phyloP scores from a whole-genome alignment of 345 rosid genomes.

The Salix viminalis region DNA sequence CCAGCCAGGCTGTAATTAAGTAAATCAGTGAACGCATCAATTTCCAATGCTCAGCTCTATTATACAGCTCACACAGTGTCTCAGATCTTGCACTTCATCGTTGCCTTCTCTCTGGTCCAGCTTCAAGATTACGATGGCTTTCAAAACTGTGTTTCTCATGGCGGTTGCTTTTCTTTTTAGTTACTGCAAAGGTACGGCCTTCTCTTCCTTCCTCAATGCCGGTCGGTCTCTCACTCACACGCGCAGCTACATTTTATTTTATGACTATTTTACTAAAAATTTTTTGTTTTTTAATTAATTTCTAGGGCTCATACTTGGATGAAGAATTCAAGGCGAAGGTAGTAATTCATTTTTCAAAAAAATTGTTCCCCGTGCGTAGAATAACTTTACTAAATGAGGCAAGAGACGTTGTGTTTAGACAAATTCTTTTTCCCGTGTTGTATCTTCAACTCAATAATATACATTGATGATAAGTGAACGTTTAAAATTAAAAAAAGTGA shows the following conservation, averaged over 20 bases:
- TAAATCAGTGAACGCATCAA: no score
- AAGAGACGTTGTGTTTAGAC: no score
- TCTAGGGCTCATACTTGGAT: conserved; percentile 27
- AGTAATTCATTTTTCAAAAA: background rate
- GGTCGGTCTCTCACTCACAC: background rate
- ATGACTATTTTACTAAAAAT: background rate
- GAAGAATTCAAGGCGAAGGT: conserved; percentile 27
- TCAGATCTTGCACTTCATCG: background rate
- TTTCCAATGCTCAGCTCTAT: background rate
- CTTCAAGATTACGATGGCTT: conserved; percentile 24
- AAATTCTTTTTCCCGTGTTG: no score
- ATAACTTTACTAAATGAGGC: no score
- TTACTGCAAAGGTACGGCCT: conserved; percentile 28
- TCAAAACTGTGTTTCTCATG: conserved; percentile 23
- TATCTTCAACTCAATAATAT: no score
- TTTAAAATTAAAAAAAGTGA: no score
- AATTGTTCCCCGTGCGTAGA: no score
- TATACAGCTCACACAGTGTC: background rate
- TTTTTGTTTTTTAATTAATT: background rate
- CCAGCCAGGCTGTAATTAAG: no score
- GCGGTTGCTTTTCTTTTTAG: conserved; percentile 29
- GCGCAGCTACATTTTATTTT: background rate
- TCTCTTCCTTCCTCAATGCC: background rate
- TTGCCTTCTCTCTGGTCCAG: background rate
- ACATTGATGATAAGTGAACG: no score